These are phyloP conservation scores for Cryptococcus sp. DNA, from an alignment of 1,284 basidiomycete genomes.

Conservation along the genomic window DNA sequence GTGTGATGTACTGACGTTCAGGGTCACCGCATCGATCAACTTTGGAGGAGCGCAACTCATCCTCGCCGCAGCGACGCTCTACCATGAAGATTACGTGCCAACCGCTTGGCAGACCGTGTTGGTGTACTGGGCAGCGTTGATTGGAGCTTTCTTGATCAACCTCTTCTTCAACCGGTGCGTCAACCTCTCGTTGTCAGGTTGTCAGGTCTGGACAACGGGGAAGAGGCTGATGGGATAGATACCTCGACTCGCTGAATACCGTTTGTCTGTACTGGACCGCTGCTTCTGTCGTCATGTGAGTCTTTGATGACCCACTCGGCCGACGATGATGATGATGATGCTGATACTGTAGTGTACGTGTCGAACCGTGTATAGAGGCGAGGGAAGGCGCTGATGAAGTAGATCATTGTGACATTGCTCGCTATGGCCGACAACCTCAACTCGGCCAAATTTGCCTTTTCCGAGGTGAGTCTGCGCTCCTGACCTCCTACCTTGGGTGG, in stretches of 20 bases:
- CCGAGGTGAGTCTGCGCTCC: slow-evolving; percentile 35
- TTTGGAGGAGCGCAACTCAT: slow-evolving; percentile 51
- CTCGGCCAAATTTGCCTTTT: slow-evolving; percentile 45
- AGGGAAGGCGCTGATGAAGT: background rate
- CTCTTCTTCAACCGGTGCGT: slow-evolving; percentile 42
- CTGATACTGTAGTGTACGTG: slow-evolving; percentile 9
- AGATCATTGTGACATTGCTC: slow-evolving; percentile 48
- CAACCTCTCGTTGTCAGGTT: background rate
- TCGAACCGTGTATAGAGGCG: too few species aligned
- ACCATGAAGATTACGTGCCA: slow-evolving; percentile 44
- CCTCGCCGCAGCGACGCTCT: slow-evolving; percentile 49
- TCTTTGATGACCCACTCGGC: too few species aligned
- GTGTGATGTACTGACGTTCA: slow-evolving; percentile 4
- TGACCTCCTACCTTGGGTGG: too few species aligned
- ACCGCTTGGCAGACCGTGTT: slow-evolving; percentile 48
- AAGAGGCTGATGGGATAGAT: slow-evolving; percentile 16
- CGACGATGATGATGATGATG: background rate
- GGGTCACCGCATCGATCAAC: slow-evolving; percentile 49
- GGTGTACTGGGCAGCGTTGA: slow-evolving; percentile 47
- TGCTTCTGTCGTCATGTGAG: slow-evolving; percentile 46
- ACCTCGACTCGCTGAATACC: slow-evolving; percentile 44
- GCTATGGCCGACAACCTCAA: slow-evolving; percentile 45
- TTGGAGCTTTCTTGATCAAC: slow-evolving; percentile 45
- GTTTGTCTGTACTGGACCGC: slow-evolving; percentile 49
- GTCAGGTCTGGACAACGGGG: too few species aligned